A percentile compares a stretch with the other conserved stretches of the same genome.
Conservation (phyloP, 1,139 yeast species). For the Protomyces inundatus region DNA sequence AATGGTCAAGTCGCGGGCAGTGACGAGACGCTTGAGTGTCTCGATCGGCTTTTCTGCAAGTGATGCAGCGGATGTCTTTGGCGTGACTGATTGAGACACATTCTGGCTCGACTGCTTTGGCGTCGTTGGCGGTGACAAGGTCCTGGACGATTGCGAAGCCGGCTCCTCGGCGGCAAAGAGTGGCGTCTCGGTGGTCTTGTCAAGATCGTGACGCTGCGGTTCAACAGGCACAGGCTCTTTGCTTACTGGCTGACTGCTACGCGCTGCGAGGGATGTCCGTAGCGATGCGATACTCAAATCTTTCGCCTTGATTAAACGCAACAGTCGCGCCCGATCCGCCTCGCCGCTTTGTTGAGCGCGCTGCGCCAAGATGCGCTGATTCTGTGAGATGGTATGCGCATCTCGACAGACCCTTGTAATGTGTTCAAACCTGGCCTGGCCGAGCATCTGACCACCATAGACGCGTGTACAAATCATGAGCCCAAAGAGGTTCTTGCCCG, state of each 20-base stretch:
- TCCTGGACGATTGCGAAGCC: background rate
- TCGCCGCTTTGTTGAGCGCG: background rate
- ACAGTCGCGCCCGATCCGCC: background rate
- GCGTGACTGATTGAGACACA: background rate
- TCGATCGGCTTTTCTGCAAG: background rate
- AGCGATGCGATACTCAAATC: background rate
- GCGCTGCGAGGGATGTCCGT: background rate
- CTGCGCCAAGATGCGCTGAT: slow-evolving; percentile 6
- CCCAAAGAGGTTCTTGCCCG: slow-evolving; percentile 7
- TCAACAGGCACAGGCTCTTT: no score
- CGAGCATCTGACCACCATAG: slow-evolving; percentile 27
- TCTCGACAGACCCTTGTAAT: slow-evolving; percentile 21
- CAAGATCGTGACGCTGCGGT: background rate
- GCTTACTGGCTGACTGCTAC: background rate
- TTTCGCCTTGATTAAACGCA: slow-evolving; percentile 2
- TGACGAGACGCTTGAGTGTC: background rate
- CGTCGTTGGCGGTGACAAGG: background rate
- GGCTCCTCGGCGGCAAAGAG: background rate
- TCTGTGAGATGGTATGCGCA: slow-evolving; percentile 1
- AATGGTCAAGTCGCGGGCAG: slow-evolving; percentile 16
- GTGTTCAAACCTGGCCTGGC: slow-evolving; percentile 28
- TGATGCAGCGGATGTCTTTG: background rate
- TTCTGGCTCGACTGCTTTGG: background rate
- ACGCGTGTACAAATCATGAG: slow-evolving; percentile 18
- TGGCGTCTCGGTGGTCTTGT: background rate